phyloP scores from a whole-genome alignment of 2,329 filamentous ascomycete genomes.

The Hortaea werneckii region DNA sequence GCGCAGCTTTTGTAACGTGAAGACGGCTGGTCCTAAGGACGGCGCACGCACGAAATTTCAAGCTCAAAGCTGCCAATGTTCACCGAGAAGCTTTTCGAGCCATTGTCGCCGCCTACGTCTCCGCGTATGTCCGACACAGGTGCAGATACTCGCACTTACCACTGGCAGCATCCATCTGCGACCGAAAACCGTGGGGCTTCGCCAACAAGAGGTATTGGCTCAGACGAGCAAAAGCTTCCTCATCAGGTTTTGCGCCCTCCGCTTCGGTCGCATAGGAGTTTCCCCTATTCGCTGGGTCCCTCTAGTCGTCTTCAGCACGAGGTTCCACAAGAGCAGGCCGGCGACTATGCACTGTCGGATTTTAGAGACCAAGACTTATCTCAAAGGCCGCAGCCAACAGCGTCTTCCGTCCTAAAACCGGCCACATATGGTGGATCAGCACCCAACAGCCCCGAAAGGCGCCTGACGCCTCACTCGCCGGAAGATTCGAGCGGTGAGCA shows the following conservation, averaged over 20 bases:
- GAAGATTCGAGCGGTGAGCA: conserved; percentile 31
- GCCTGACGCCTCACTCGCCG: conserved; percentile 35
- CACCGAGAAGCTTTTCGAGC: conserved; percentile 24
- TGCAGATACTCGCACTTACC: conserved; percentile 32
- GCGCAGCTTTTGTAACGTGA: no score
- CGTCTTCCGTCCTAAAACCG: conserved; percentile 6
- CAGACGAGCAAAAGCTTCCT: no score
- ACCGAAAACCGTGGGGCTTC: no score
- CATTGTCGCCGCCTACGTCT: conserved; percentile 40
- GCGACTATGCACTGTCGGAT: conserved; percentile 10
- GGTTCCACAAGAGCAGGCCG: conserved; percentile 2
- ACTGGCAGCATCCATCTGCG: conserved; percentile 29
- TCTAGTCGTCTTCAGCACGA: conserved; percentile 13
- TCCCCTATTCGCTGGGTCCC: conserved; percentile 31
- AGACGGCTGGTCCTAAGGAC: no score
- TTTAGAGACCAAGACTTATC: conserved; percentile 4
- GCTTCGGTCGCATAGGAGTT: conserved; percentile 35
- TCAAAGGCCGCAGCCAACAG: conserved; percentile 7
- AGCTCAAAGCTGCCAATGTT: conserved; percentile 3
- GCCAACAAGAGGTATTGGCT: no score
- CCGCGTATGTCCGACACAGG: conserved; percentile 41
- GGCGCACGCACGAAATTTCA: not conserved
- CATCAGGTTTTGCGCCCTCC: conserved; percentile 16
- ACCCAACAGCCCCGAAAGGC: conserved; percentile 36
- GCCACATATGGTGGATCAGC: conserved; percentile 32